Evolutionary conservation across 805 yeast species (phyloP).

Genomic region (Cyberlindnera petersonii): DNA sequence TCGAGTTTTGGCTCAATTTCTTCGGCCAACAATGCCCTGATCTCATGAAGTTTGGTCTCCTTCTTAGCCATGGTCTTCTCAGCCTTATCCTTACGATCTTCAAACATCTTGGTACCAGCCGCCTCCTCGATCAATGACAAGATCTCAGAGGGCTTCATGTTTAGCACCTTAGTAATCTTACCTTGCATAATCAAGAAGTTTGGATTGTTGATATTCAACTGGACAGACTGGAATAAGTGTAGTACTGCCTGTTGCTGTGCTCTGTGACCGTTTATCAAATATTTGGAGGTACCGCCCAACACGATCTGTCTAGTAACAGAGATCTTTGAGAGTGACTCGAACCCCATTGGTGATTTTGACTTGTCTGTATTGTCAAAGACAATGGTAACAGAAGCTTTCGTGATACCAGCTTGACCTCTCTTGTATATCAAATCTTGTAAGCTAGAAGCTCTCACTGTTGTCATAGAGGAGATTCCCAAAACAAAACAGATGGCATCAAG

Average conservation of each 20-base stretch:
- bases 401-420: constrained; percentile 97
- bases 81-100: constrained; percentile 88
- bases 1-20: constrained; percentile 93
- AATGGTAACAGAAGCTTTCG: constrained; percentile 93
- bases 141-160: constrained; percentile 92
- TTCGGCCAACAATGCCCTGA: constrained; percentile 65
- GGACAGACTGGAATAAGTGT: constrained; percentile 89
- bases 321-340: constrained; percentile 69
- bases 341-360: constrained; percentile 80
- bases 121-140: constrained; percentile 94
- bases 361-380: constrained; percentile 86
- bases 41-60: constrained; percentile 78
- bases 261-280: constrained; percentile 90
- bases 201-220: constrained; percentile 93
- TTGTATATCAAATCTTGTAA: constrained; percentile 93
- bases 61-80: constrained; percentile 88
- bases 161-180: constrained; percentile 91
- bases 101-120: constrained; percentile 95
- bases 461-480: constrained; percentile 91
- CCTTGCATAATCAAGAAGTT: constrained; percentile 99
- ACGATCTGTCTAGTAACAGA: constrained; percentile 90
- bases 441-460: constrained; percentile 91
- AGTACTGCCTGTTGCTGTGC: constrained; percentile 93
- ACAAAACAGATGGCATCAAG: constrained; percentile 97
- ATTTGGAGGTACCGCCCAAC: constrained; percentile 88